A percentile compares a stretch with the other conserved stretches of the same genome.
Evolutionary conservation across 768 basidiomycete genomes (phyloP).

Genomic region (Dioszegia hungarica): DNA sequence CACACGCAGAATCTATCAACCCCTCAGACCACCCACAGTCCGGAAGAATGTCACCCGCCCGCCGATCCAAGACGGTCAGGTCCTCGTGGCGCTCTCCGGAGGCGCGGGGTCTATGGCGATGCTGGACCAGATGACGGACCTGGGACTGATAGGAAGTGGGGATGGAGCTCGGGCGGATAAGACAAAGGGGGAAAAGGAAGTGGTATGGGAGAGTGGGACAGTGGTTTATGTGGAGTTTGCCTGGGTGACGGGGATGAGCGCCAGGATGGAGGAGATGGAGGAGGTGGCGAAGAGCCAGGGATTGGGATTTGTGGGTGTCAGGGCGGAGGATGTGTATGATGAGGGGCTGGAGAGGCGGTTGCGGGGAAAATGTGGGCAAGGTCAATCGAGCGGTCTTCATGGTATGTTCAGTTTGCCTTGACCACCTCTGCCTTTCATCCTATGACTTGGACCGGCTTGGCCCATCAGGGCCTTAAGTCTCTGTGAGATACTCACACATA

Average conservation of each 20-base stretch:
- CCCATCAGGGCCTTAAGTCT: no score
- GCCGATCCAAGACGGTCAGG: constrained; percentile 24
- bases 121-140: constrained; percentile 26
- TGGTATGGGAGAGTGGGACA: constrained; percentile 35
- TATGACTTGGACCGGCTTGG: no score
- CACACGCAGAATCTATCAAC: constrained; percentile 19
- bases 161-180: constrained; percentile 19
- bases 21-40: constrained; percentile 13
- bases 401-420: no score
- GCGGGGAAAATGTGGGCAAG: no score
- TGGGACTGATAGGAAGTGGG: constrained; percentile 27
- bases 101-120: constrained; percentile 42
- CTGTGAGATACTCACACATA: no score
- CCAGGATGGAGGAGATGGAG: constrained; percentile 20
- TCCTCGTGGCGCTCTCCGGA: constrained; percentile 33
- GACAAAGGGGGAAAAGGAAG: constrained; percentile 35
- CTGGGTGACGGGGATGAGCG: constrained; percentile 21
- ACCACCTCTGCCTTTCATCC: no score
- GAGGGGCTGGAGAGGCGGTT: constrained; percentile 1
- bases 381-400: no score
- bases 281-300: constrained; percentile 6
- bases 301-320: constrained; percentile 25
- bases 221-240: constrained; percentile 46
- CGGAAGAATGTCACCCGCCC: constrained; percentile 16
- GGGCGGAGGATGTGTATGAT: constrained; percentile 43